phyloP scores from a whole-genome alignment of 805 yeast genomes.

The Spathaspora arborariae region DNA sequence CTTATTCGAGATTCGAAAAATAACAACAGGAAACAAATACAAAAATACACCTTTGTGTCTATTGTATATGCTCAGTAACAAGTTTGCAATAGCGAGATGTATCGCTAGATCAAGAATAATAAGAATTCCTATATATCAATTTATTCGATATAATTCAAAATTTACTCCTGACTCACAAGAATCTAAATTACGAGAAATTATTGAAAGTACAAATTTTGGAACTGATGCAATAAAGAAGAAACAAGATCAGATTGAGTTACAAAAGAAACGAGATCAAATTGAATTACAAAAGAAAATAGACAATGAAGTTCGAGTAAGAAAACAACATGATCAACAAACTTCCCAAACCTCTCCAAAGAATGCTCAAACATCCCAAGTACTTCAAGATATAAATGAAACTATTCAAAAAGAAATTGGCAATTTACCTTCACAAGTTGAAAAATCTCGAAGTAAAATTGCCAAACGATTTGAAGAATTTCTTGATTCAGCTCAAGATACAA shows the following conservation, averaged over 20 bases:
- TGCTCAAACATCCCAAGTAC: not conserved
- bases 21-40: too few relatives aligned
- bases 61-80: not conserved
- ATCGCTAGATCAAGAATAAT: not conserved
- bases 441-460: conserved; percentile 30
- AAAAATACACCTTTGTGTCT: too few relatives aligned
- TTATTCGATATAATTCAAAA: conserved; percentile 7
- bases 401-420: conserved; percentile 20
- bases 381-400: conserved; percentile 7
- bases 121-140: not conserved
- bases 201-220: conserved; percentile 34
- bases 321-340: not conserved
- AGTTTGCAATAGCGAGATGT: not conserved
- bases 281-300: not conserved
- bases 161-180: conserved; percentile 15
- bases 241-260: conserved; percentile 7
- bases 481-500: conserved; percentile 53
- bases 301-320: not conserved
- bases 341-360: not conserved
- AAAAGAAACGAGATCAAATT: conserved; percentile 5
- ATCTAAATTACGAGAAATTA: conserved; percentile 27
- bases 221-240: conserved; percentile 9
- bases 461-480: conserved; percentile 46
- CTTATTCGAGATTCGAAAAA: too few relatives aligned
- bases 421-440: conserved; percentile 46